Evolutionary conservation across 441 rosid species (phyloP), one percentile per base, ranked within the genome.

Genomic region (Geranium incanum): DNA sequence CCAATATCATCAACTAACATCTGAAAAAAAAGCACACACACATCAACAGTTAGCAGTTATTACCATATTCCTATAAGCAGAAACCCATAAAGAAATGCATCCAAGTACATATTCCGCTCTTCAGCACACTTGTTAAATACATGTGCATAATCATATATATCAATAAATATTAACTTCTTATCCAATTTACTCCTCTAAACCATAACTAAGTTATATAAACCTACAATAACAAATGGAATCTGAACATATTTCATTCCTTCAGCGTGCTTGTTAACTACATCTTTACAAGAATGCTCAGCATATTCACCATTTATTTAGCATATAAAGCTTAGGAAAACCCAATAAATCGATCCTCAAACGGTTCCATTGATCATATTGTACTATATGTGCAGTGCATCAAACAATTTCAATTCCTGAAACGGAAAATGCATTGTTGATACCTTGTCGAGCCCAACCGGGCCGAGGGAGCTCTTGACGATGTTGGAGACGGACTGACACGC

Each of bases 401-500:
- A 55, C 8, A 55, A 52, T 52, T 52, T 5, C 15, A 52, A 52
- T 52, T 16, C 5, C 60, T 52, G 60, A 72, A 16, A 19, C 70
- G 70, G 33, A 16, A 36, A 65, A 3, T 18, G 62, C 19, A 67
- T 0, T 39, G 33, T 21, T 18, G 13, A 50, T 75, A 92, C 98
- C 95, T 95, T 92, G 86, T 95, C 98, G 23, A 95, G 97, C 37
- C 99, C 99, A 67, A 95, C 97, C 1, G 97, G 98, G 74, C 99
- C 97, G 38, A 95, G 93, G 1, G 98, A 95, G 37, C 95, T 87
- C 82, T 92, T 95, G n/a, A 95, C 97, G 36, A 95, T 92, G 78
- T 92, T 95, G 3, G 98, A 92, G 43, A 95, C 86, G 36, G 98
- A 98, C 87, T 92, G 98, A 73, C 98, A 95, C 66, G 99, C 89